phyloP scores from a whole-genome alignment of 306 rosid genomes.

The Alnus rubra region DNA sequence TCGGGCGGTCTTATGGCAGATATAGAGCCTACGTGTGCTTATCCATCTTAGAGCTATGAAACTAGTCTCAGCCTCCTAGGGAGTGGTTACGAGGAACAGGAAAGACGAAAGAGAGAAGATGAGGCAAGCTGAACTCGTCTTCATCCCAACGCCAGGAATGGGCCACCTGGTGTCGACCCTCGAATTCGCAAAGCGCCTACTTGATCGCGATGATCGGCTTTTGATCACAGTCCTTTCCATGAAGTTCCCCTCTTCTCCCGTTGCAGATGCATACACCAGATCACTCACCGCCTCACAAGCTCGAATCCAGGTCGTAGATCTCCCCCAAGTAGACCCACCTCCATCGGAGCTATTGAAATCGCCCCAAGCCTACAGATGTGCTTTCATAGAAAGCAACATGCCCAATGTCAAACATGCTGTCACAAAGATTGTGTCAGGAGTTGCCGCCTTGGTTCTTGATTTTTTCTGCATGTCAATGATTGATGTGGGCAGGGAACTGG shows the following conservation, averaged over 20 bases:
- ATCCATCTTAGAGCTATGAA: neutral
- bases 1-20: too few species aligned
- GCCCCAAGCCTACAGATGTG: slow-evolving; percentile 16
- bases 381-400: slow-evolving; percentile 28
- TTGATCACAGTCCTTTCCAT: slow-evolving; percentile 45
- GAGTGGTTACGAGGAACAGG: neutral
- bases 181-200: too few species aligned
- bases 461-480: slow-evolving; percentile 48
- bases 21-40: too few species aligned
- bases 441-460: slow-evolving; percentile 50
- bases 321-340: slow-evolving; percentile 45
- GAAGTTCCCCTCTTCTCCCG: slow-evolving; percentile 25
- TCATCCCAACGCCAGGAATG: too few species aligned
- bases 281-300: slow-evolving; percentile 41
- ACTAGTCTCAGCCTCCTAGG: neutral
- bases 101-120: slow-evolving; percentile 4
- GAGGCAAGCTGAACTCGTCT: neutral
- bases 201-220: slow-evolving; percentile 23
- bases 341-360: slow-evolving; percentile 30
- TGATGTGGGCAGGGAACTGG: slow-evolving; percentile 49
- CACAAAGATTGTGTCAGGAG: slow-evolving; percentile 16
- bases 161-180: too few species aligned
- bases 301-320: slow-evolving; percentile 42
- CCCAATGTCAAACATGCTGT: slow-evolving; percentile 28
- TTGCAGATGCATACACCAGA: slow-evolving; percentile 39